A percentile compares a stretch with the other conserved stretches of the same genome.
phyloP scores from a whole-genome alignment of 805 yeast species.

The Wickerhamiella spandovensis region DNA sequence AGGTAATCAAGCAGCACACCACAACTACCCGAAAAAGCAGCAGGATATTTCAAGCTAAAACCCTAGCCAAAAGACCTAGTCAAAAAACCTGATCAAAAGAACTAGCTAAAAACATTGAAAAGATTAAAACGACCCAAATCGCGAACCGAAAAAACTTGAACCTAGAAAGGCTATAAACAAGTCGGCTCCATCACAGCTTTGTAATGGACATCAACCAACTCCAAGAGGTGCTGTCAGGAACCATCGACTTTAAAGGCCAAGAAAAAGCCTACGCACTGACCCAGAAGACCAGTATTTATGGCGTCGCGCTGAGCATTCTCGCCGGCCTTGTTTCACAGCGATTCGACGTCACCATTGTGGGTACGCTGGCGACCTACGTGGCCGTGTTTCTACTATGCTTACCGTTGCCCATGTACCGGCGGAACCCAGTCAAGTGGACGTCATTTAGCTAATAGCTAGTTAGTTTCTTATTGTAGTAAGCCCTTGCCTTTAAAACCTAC shows the following conservation, averaged over 20 bases:
- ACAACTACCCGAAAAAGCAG: background rate
- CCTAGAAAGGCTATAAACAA: too few species aligned
- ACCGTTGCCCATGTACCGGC: constrained; percentile 15
- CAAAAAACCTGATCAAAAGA: too few species aligned
- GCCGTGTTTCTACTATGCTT: constrained; percentile 11
- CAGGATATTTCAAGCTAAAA: too few species aligned
- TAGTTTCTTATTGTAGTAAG: too few species aligned
- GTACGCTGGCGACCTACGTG: constrained; percentile 7
- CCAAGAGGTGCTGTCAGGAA: constrained; percentile 12
- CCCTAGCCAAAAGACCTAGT: too few species aligned
- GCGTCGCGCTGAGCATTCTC: constrained; percentile 10
- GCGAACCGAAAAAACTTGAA: too few species aligned
- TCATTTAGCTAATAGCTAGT: background rate
- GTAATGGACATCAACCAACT: background rate
- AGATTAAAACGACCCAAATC: too few species aligned
- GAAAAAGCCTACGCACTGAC: constrained; percentile 5
- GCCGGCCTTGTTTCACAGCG: constrained; percentile 9
- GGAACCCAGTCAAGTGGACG: constrained; percentile 14
- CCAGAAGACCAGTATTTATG: constrained; percentile 5
- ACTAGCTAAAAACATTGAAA: too few species aligned
- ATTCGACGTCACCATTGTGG: constrained; percentile 9
- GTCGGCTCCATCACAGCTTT: background rate
- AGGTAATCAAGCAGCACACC: background rate
- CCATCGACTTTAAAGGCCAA: constrained; percentile 20
- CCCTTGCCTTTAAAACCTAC: too few species aligned